Evolutionary conservation across 768 basidiomycete genomes (phyloP).

Genomic region (Galerina sulciceps): DNA sequence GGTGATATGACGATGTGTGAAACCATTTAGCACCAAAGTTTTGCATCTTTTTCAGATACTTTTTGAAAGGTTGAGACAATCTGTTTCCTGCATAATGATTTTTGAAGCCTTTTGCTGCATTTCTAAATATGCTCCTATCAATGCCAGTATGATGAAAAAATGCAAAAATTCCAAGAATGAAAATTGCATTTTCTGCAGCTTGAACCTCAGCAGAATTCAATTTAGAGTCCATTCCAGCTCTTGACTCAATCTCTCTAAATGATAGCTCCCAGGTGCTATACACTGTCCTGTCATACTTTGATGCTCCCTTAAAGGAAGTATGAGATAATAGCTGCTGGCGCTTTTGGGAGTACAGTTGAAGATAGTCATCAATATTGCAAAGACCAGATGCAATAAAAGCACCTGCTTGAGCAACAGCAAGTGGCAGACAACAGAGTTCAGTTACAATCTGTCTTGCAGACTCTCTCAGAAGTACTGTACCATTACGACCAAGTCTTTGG

Average conservation of each 20-base stretch:
- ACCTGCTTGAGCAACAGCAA: slow-evolving; percentile 23
- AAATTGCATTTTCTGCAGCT: slow-evolving; percentile 16
- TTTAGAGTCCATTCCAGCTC: background rate
- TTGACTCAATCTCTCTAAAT: slow-evolving; percentile 15
- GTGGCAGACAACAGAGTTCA: slow-evolving; percentile 1
- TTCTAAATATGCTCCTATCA: slow-evolving; percentile 11
- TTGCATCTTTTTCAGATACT: background rate
- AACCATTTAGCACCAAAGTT: background rate
- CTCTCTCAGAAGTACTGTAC: background rate
- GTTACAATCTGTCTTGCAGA: slow-evolving; percentile 13
- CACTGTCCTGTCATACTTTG: slow-evolving; percentile 16
- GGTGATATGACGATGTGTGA: background rate
- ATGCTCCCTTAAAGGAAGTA: slow-evolving; percentile 10
- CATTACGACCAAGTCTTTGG: too few species aligned
- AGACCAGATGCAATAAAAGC: slow-evolving; percentile 16
- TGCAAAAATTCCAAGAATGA: slow-evolving; percentile 16
- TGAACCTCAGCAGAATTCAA: background rate
- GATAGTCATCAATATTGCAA: slow-evolving; percentile 16
- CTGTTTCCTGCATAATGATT: background rate
- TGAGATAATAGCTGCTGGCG: slow-evolving; percentile 8
- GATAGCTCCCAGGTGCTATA: slow-evolving; percentile 26
- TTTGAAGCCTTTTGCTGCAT: background rate
- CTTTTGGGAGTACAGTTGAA: slow-evolving; percentile 8
- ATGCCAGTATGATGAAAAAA: slow-evolving; percentile 22
- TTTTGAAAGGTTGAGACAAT: background rate